Evolutionary conservation across 2,329 filamentous ascomycete genomes (phyloP).

Genomic region (Eutypella sp.): DNA sequence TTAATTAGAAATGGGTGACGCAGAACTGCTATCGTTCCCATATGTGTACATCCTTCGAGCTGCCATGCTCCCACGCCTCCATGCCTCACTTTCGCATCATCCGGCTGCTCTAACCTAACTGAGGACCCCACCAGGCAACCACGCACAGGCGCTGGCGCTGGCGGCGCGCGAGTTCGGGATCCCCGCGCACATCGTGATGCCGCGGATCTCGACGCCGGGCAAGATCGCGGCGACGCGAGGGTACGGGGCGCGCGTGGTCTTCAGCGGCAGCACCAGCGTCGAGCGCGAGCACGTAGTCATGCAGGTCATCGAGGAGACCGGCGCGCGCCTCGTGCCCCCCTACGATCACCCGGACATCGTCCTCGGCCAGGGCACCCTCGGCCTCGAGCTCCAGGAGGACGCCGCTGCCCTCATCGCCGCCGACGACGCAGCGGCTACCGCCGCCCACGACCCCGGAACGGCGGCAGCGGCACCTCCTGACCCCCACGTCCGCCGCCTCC

Average conservation of each 20-base stretch:
- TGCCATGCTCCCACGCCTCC: neutral
- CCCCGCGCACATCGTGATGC: conserved; percentile 89
- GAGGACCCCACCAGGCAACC: conserved; percentile 64
- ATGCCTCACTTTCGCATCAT: neutral
- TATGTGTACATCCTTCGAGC: too few species aligned
- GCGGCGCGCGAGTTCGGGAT: conserved; percentile 71
- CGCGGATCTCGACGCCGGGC: conserved; percentile 71
- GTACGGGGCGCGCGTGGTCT: conserved; percentile 74
- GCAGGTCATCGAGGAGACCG: conserved; percentile 65
- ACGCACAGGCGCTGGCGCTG: conserved; percentile 86
- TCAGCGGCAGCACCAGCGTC: conserved; percentile 72
- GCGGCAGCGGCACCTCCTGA: conserved; percentile 13
- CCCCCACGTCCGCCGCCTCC: conserved; percentile 8
- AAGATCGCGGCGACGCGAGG: conserved; percentile 80
- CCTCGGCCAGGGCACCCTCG: conserved; percentile 87
- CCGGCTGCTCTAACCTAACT: conserved; percentile 7
- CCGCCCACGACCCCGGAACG: conserved; percentile 13
- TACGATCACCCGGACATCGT: conserved; percentile 93
- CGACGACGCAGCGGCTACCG: conserved; percentile 13
- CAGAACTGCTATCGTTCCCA: too few species aligned
- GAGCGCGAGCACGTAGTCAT: conserved; percentile 76
- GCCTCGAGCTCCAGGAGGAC: conserved; percentile 75
- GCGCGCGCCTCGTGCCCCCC: conserved; percentile 76
- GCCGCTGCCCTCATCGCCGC: conserved; percentile 48
- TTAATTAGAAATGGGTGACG: too few species aligned